Percentiles rank a stretch among this genome's conserved stretches.
phyloP scores from a whole-genome alignment of 345 rosid species.

The Microcos paniculata region DNA sequence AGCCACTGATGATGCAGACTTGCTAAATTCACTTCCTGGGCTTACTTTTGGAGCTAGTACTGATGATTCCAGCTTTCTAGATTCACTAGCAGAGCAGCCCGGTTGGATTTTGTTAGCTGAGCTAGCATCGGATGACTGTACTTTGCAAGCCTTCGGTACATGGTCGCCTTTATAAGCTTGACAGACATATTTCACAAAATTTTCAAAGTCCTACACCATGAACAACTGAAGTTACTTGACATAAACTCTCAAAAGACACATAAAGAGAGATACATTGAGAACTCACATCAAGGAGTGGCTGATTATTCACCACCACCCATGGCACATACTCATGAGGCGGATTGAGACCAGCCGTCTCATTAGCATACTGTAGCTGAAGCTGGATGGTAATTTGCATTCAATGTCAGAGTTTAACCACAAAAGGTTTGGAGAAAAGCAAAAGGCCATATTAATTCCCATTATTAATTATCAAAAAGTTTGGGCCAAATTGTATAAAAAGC shows the following conservation, averaged over 20 bases:
- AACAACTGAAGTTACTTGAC: neutral
- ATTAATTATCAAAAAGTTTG: neutral
- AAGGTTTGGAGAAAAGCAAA: neutral
- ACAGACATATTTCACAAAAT: conserved; percentile 37
- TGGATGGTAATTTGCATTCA: conserved; percentile 22
- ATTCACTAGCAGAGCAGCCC: neutral
- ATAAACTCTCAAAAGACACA: neutral
- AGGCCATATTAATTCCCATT: neutral
- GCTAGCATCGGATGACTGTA: neutral
- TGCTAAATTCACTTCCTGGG: no score
- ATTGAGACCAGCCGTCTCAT: conserved; percentile 35
- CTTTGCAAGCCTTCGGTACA: conserved; percentile 31
- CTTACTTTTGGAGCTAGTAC: neutral
- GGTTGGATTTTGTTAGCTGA: neutral
- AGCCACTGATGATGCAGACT: neutral
- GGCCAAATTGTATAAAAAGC: neutral
- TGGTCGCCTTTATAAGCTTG: conserved; percentile 31
- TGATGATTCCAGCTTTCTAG: neutral
- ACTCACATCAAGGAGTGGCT: conserved; percentile 30
- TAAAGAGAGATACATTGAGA: neutral
- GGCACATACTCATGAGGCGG: conserved; percentile 38
- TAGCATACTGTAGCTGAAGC: conserved; percentile 24
- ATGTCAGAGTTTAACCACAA: neutral
- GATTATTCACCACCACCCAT: conserved; percentile 42
- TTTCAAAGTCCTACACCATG: conserved; percentile 37